Conservation (phyloP, 306 rosid genomes). For the Senna siamea region DNA sequence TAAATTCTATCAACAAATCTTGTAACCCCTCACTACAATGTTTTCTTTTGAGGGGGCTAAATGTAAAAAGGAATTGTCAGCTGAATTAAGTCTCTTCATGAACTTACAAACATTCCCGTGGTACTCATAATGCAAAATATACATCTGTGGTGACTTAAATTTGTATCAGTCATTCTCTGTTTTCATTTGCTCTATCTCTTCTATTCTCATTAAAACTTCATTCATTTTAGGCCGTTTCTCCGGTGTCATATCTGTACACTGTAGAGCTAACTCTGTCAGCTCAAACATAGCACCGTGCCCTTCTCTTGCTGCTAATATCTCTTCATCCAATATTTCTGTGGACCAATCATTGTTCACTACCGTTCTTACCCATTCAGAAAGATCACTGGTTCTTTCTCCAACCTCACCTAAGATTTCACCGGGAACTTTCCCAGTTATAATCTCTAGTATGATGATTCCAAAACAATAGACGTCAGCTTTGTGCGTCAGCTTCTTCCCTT, state of each 20-base stretch:
- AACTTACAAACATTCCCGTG: constrained; percentile 8
- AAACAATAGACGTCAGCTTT: constrained; percentile 70
- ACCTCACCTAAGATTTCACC: constrained; percentile 51
- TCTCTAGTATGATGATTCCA: constrained; percentile 72
- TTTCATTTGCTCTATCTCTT: constrained; percentile 52
- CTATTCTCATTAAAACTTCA: constrained; percentile 55
- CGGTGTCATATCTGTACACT: constrained; percentile 62
- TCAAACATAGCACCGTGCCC: constrained; percentile 69
- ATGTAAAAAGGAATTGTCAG: constrained; percentile 3
- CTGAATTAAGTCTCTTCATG: constrained; percentile 15
- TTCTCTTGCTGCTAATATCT: constrained; percentile 60
- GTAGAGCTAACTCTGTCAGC: constrained; percentile 67
- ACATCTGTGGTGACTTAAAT: neutral
- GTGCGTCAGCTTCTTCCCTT: constrained; percentile 61
- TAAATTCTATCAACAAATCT: neutral
- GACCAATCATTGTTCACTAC: constrained; percentile 80
- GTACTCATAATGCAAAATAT: constrained; percentile 17
- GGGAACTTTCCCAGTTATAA: constrained; percentile 72
- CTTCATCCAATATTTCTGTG: constrained; percentile 67
- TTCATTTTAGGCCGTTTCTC: constrained; percentile 65
- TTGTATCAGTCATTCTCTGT: constrained; percentile 43
- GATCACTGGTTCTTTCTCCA: constrained; percentile 51
- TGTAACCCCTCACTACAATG: neutral
- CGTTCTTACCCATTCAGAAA: constrained; percentile 72
- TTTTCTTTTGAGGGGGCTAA: neutral